Conservation (phyloP, 306 rosid genomes). For the Elaeagnus macrophylla region DNA sequence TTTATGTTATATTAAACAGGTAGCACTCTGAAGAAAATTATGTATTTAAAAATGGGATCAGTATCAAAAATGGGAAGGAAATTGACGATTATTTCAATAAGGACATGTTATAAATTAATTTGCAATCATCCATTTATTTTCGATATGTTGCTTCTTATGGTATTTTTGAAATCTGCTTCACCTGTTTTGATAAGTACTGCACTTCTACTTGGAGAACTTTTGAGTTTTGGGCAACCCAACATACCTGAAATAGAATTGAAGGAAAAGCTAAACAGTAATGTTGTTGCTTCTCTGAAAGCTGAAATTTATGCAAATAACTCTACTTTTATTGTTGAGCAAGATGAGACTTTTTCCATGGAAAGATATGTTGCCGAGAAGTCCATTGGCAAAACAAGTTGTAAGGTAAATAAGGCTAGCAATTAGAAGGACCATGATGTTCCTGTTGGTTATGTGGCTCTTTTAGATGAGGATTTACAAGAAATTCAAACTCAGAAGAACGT, state of each 20-base stretch:
- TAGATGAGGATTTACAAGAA: conserved; percentile 21
- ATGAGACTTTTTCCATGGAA: conserved; percentile 45
- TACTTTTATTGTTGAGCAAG: conserved; percentile 42
- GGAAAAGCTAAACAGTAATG: conserved; percentile 31
- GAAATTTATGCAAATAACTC: conserved; percentile 37
- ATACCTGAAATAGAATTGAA: conserved; percentile 59
- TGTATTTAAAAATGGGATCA: too few relatives aligned
- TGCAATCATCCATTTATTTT: too few relatives aligned
- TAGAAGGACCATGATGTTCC: conserved; percentile 29
- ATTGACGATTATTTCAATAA: too few relatives aligned
- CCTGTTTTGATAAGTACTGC: too few relatives aligned
- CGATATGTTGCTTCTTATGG: too few relatives aligned
- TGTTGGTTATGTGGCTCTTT: conserved; percentile 29
- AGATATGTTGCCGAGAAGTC: conserved; percentile 35
- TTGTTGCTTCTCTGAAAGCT: conserved; percentile 39
- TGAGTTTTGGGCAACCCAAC: conserved; percentile 77
- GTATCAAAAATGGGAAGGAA: too few relatives aligned
- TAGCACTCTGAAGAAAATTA: too few relatives aligned
- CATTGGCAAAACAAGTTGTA: conserved; percentile 29
- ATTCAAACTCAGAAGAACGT: conserved; percentile 27
- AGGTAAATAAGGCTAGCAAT: conserved; percentile 27
- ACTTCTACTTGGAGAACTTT: conserved; percentile 84
- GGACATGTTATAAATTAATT: too few relatives aligned
- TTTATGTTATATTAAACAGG: conserved; percentile 27
- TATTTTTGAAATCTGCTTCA: too few relatives aligned